Percentiles rank a stretch among this genome's conserved stretches.
Conservation (phyloP, 2,329 filamentous ascomycete species). For the Apiospora phragmitis region DNA sequence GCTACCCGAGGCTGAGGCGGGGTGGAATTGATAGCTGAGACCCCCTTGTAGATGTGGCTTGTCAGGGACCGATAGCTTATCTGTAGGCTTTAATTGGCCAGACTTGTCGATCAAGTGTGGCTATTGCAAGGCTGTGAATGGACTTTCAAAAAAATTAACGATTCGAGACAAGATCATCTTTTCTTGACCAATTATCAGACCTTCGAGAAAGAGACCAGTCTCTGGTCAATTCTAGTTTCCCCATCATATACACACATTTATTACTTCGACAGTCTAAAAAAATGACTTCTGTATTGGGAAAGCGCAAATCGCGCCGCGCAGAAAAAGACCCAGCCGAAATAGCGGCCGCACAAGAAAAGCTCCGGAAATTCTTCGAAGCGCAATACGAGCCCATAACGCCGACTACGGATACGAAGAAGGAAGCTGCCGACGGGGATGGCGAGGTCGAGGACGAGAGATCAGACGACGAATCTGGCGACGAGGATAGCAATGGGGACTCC, state of each 20-base stretch:
- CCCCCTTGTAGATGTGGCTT: not conserved
- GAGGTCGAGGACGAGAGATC: conserved; percentile 34
- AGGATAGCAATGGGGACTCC: conserved; percentile 29
- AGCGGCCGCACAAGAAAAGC: conserved; percentile 69
- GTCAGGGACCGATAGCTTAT: not conserved
- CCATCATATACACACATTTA: not conserved
- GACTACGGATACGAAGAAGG: conserved; percentile 32
- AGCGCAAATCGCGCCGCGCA: conserved; percentile 44
- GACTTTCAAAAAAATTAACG: not conserved
- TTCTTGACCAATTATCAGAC: not conserved
- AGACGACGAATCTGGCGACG: conserved; percentile 21
- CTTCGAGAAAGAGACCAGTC: not conserved
- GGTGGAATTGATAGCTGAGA: conserved; percentile 16
- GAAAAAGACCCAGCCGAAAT: conserved; percentile 29
- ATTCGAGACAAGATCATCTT: not conserved
- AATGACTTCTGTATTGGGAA: conserved; percentile 39
- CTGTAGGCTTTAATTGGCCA: not conserved
- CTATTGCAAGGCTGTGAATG: not conserved
- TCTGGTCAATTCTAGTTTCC: not conserved
- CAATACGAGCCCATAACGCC: conserved; percentile 71
- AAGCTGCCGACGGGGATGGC: conserved; percentile 32
- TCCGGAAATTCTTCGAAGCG: conserved; percentile 84
- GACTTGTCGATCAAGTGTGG: not conserved
- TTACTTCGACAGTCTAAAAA: no score
- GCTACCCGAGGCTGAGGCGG: conserved; percentile 22